Evolutionary conservation across 2,329 filamentous ascomycete genomes (phyloP).

Genomic region (Ophiostoma perfectum): DNA sequence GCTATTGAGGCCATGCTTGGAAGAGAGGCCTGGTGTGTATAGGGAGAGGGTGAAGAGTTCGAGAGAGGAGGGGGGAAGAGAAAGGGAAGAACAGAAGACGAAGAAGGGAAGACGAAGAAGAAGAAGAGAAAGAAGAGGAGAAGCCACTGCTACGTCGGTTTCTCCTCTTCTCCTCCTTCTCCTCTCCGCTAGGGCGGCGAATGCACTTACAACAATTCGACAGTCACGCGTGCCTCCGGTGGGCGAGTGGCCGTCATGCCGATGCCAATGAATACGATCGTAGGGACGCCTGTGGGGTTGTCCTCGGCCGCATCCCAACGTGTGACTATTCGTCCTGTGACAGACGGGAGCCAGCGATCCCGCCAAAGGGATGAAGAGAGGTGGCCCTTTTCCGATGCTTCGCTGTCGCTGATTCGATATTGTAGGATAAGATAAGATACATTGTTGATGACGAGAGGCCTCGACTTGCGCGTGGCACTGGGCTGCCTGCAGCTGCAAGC

Average conservation of each 20-base stretch:
- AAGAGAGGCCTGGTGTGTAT: neutral
- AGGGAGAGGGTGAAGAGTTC: neutral
- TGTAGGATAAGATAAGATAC: too few relatives aligned
- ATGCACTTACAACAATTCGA: neutral
- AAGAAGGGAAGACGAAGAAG: neutral
- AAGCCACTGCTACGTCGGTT: neutral
- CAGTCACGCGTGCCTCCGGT: slow-evolving; percentile 14
- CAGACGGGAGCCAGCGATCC: slow-evolving; percentile 1
- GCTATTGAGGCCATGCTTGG: too few relatives aligned
- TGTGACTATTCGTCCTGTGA: slow-evolving; percentile 1
- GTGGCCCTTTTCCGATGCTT: neutral
- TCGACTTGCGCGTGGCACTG: neutral
- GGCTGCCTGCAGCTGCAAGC: neutral
- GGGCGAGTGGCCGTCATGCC: slow-evolving; percentile 9
- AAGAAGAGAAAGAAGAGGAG: neutral
- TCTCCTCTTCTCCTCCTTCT: slow-evolving; percentile 11
- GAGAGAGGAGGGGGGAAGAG: neutral
- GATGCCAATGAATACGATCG: neutral
- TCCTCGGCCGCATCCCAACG: slow-evolving; percentile 16
- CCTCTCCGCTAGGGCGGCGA: neutral
- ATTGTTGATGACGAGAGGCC: neutral
- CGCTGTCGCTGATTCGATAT: neutral
- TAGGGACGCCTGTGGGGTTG: neutral
- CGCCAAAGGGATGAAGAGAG: neutral
- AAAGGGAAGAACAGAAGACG: neutral